Conservation (phyloP, 129 eudicot genomes). For the Daucus carota region DH1_v3.0 NC_030388.2:22428501-22429000, state of each 20-base stretch:
- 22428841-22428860: too few species aligned
- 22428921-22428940: too few species aligned
- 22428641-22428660: neutral
- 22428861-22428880: too few species aligned
- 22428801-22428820: too few species aligned
- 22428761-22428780: too few species aligned
- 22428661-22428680: neutral
- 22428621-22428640: neutral
- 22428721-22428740: neutral
- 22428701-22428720: neutral
- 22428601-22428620: neutral
- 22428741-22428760: neutral
- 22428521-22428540: neutral
- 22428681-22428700: neutral
- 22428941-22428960: too few species aligned
- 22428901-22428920: too few species aligned
- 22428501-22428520: neutral
- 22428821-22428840: too few species aligned
- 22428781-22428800: too few species aligned
- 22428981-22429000: too few species aligned
- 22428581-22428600: neutral
- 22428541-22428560: neutral
- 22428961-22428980: too few species aligned
- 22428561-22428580: neutral
- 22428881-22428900: too few species aligned